Percentiles rank a stretch among this genome's conserved stretches.
These are phyloP conservation scores for Phytophthora fragariae DNA, from an alignment of 352 stramenopile species.

Conservation along the genomic window DNA sequence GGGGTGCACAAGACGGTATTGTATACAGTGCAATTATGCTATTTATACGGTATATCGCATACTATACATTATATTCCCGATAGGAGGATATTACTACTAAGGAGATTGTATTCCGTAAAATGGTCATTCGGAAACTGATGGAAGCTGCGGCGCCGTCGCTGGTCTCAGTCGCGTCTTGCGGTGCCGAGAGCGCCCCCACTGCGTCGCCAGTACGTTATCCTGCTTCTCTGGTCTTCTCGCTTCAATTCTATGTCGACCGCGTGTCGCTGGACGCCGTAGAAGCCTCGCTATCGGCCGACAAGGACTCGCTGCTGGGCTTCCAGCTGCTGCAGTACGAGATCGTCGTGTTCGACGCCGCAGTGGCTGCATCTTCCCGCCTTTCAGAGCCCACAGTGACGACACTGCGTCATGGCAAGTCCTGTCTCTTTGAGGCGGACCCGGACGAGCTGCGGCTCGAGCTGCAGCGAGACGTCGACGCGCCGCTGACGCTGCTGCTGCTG, in stretches of 20 bases:
- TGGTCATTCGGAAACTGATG: neutral
- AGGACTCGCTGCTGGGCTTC: slow-evolving; percentile 43
- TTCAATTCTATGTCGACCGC: slow-evolving; percentile 49
- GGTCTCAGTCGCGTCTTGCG: slow-evolving; percentile 17
- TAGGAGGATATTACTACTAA: too few species aligned
- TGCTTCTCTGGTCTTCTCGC: slow-evolving; percentile 47
- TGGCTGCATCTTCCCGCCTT: neutral
- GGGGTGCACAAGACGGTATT: neutral
- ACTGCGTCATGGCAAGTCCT: slow-evolving; percentile 53
- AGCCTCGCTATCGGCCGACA: neutral
- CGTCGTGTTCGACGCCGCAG: slow-evolving; percentile 46
- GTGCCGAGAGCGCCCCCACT: neutral
- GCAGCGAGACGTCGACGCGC: slow-evolving; percentile 29
- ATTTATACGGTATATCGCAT: too few species aligned
- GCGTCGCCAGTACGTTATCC: neutral
- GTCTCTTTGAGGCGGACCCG: slow-evolving; percentile 55
- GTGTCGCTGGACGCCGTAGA: slow-evolving; percentile 6
- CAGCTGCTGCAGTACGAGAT: slow-evolving; percentile 64
- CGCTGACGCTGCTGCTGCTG: slow-evolving; percentile 51
- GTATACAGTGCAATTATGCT: too few species aligned
- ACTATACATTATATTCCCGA: too few species aligned
- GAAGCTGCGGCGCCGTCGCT: neutral
- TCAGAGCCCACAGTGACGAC: slow-evolving; percentile 11
- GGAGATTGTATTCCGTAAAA: too few species aligned
- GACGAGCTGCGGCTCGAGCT: slow-evolving; percentile 37